phyloP scores from a whole-genome alignment of 2,329 filamentous ascomycete genomes.

The Calycina marina region DNA sequence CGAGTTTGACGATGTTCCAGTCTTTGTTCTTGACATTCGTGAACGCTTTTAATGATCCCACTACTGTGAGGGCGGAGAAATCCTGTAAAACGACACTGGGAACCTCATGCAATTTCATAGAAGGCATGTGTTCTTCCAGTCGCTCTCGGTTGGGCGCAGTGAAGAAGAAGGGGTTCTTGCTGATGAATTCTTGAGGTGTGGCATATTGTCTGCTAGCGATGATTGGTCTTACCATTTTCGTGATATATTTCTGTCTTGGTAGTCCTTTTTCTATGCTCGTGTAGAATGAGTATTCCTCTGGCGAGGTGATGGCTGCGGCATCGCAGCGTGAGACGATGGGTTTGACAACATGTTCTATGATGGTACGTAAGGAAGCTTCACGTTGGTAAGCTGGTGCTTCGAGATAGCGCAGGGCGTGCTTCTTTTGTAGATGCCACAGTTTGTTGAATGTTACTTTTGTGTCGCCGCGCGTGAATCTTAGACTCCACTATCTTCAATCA shows the following conservation, averaged over 20 bases:
- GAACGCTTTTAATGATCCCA: constrained; percentile 7
- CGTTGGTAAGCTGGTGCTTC: no score
- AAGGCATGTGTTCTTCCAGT: constrained; percentile 7
- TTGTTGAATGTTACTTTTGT: constrained; percentile 72
- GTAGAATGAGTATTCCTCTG: constrained; percentile 6
- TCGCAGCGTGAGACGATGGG: constrained; percentile 15
- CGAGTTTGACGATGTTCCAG: constrained; percentile 9
- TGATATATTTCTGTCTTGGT: constrained; percentile 30
- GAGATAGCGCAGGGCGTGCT: constrained; percentile 32
- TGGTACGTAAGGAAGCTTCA: constrained; percentile 10
- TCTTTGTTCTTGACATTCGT: constrained; percentile 5
- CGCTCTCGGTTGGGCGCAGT: constrained; percentile 18
- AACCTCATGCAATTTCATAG: constrained; percentile 10
- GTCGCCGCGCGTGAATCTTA: constrained; percentile 86
- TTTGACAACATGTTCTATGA: constrained; percentile 16
- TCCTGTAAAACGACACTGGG: constrained; percentile 2
- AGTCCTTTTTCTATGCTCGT: constrained; percentile 18
- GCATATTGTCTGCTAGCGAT: constrained; percentile 37
- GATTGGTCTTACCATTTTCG: constrained; percentile 35
- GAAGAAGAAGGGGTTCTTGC: constrained; percentile 45
- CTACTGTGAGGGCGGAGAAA: neutral
- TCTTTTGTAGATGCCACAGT: constrained; percentile 62
- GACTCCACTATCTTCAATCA: constrained; percentile 62
- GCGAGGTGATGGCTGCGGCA: neutral
- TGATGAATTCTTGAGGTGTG: constrained; percentile 37